Percentiles rank a stretch among this genome's conserved stretches.
These are phyloP conservation scores for Coemansia sp. DNA, from an alignment of 371 early-diverging fungal genomes.

Conservation along the genomic window DNA sequence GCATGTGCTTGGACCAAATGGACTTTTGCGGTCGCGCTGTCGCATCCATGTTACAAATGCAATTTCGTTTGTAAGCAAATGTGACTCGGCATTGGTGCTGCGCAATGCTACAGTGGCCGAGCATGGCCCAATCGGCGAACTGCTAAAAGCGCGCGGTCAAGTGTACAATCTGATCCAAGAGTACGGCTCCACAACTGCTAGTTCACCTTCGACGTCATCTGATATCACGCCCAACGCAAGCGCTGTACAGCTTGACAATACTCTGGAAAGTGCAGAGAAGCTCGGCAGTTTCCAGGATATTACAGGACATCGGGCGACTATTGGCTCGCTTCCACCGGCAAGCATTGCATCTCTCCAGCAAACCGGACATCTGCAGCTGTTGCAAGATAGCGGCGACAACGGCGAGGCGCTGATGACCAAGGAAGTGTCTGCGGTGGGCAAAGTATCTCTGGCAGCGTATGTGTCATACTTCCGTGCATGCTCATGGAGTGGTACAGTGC, in stretches of 20 bases:
- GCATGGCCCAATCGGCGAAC: slow-evolving; percentile 7
- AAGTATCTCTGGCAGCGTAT: slow-evolving; percentile 72
- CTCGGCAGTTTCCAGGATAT: slow-evolving; percentile 21
- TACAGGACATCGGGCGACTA: slow-evolving; percentile 21
- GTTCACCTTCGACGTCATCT: too few species aligned
- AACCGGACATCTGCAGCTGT: slow-evolving; percentile 62
- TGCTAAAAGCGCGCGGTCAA: too few species aligned
- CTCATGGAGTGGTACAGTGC: slow-evolving; percentile 41
- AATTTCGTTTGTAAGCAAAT: slow-evolving; percentile 71
- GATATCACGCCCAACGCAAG: too few species aligned
- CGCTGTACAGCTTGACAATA: too few species aligned
- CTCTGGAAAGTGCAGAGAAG: not conserved
- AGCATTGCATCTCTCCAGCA: slow-evolving; percentile 19
- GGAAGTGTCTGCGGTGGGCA: slow-evolving; percentile 79
- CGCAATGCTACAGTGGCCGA: slow-evolving; percentile 41
- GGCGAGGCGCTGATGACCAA: slow-evolving; percentile 58
- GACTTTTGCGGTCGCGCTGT: slow-evolving; percentile 72
- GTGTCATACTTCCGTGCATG: slow-evolving; percentile 76
- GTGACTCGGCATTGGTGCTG: not conserved
- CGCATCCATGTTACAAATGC: slow-evolving; percentile 88
- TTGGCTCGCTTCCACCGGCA: slow-evolving; percentile 17
- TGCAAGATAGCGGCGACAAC: slow-evolving; percentile 38
- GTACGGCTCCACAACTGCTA: too few species aligned
- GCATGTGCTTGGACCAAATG: slow-evolving; percentile 77
- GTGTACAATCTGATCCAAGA: too few species aligned